A percentile compares a stretch with the other conserved stretches of the same genome.
Evolutionary conservation across 768 basidiomycete species (phyloP).

Genomic region (Fibroporia radiculosa): DNA sequence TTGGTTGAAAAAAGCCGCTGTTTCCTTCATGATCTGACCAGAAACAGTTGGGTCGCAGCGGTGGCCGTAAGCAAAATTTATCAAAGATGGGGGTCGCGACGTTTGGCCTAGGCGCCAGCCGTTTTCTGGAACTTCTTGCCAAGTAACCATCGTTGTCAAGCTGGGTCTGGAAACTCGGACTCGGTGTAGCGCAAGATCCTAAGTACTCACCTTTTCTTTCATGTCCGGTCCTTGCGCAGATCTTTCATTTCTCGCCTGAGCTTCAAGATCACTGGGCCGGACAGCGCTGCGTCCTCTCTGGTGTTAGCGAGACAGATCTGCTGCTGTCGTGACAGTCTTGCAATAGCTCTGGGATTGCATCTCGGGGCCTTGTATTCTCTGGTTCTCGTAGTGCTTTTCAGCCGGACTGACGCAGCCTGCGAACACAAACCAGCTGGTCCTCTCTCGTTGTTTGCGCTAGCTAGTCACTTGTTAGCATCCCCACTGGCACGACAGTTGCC

Average conservation of each 20-base stretch:
- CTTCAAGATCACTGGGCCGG: constrained; percentile 5
- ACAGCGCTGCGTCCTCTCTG: constrained; percentile 12
- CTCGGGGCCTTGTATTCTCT: constrained; percentile 14
- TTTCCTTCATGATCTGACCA: too few relatives aligned
- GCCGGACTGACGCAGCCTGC: constrained; percentile 19
- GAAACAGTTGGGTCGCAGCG: too few relatives aligned
- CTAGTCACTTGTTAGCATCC: background rate
- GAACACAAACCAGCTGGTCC: constrained; percentile 16
- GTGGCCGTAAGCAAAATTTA: too few relatives aligned
- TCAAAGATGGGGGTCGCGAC: background rate
- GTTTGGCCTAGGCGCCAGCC: constrained; percentile 1
- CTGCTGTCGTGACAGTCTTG: too few relatives aligned
- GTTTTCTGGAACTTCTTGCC: background rate
- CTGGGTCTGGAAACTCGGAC: constrained; percentile 4
- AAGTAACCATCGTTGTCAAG: constrained; percentile 1
- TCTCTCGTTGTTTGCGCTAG: constrained; percentile 4
- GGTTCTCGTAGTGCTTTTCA: constrained; percentile 19
- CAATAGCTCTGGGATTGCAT: constrained; percentile 15
- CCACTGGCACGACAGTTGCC: background rate
- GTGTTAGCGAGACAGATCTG: constrained; percentile 10
- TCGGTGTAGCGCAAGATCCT: constrained; percentile 4
- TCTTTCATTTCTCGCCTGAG: constrained; percentile 8
- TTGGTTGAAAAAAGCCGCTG: too few relatives aligned
- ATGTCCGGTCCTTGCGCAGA: constrained; percentile 4
- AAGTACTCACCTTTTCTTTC: constrained; percentile 8